These are phyloP conservation scores for Trebouxia sp. DNA, from an alignment of 139 green algal genomes.

Conservation along the genomic window DNA sequence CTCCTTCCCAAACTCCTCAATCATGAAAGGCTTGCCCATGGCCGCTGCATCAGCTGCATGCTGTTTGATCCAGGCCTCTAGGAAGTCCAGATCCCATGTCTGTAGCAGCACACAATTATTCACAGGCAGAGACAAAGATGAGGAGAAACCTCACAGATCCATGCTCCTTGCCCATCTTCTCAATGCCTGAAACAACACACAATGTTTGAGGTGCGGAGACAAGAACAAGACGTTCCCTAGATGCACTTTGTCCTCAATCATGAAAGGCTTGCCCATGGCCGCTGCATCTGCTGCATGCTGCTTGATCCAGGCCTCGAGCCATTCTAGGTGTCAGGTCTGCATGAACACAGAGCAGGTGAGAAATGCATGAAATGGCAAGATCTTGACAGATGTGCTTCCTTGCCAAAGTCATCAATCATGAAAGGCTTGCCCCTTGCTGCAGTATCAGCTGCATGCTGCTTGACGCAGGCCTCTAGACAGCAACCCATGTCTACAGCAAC, in stretches of 20 bases:
- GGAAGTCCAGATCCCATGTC: constrained; percentile 43
- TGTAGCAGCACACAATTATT: not conserved
- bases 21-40: constrained; percentile 51
- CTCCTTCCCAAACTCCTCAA: constrained; percentile 64
- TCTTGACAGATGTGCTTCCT: constrained; percentile 44
- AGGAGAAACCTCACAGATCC: too few relatives aligned
- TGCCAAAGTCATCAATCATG: constrained; percentile 61
- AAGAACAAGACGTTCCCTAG: too few relatives aligned
- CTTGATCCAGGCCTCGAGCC: constrained; percentile 57
- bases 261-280: constrained; percentile 47
- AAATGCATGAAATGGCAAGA: too few relatives aligned
- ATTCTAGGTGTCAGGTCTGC: too few relatives aligned
- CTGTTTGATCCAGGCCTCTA: constrained; percentile 52
- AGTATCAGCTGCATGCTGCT: constrained; percentile 50
- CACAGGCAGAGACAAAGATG: not conserved
- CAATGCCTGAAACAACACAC: too few relatives aligned
- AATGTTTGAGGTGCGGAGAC: too few relatives aligned
- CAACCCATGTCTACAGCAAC: constrained; percentile 14
- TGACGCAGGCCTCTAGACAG: constrained; percentile 60
- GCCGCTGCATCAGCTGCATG: constrained; percentile 50
- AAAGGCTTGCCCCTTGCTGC: constrained; percentile 48
- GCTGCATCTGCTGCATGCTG: constrained; percentile 51
- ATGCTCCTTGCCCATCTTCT: too few relatives aligned
- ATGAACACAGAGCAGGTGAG: too few relatives aligned
- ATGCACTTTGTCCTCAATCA: constrained; percentile 57